Evolutionary conservation across 2,329 filamentous ascomycete species (phyloP).

Genomic region (Fusarium lyarnte): DNA sequence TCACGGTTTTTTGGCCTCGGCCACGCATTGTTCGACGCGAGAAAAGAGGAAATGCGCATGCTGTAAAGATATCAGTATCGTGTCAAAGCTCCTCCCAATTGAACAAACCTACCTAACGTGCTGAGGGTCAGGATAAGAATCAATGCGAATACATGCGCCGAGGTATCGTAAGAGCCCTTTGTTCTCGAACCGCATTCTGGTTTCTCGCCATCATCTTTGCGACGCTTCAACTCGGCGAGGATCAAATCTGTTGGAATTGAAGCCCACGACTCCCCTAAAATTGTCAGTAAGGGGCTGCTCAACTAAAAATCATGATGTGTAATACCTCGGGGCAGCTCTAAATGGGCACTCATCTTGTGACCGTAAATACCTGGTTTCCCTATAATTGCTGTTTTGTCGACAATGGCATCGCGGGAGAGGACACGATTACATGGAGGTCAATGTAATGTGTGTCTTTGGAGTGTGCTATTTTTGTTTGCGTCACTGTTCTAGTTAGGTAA

Average conservation of each 20-base stretch:
- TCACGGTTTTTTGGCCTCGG: slow-evolving; percentile 66
- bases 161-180: slow-evolving; percentile 69
- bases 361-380: slow-evolving; percentile 24
- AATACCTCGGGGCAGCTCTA: slow-evolving; percentile 36
- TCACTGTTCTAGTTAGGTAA: slow-evolving; percentile 30
- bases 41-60: slow-evolving; percentile 73
- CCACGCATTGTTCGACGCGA: slow-evolving; percentile 67
- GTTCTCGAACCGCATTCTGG: slow-evolving; percentile 64
- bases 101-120: slow-evolving; percentile 58
- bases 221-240: slow-evolving; percentile 61
- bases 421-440: slow-evolving; percentile 35
- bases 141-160: slow-evolving; percentile 73
- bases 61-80: slow-evolving; percentile 47
- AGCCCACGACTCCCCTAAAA: slow-evolving; percentile 52
- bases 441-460: neutral
- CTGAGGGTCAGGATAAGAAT: slow-evolving; percentile 72
- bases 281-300: slow-evolving; percentile 33
- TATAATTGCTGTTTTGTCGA: slow-evolving; percentile 29
- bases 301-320: neutral
- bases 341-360: slow-evolving; percentile 31
- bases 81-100: neutral
- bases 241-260: slow-evolving; percentile 63
- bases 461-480: slow-evolving; percentile 35
- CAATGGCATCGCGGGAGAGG: slow-evolving; percentile 41
- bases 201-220: slow-evolving; percentile 54